Evolutionary conservation across 23 red algal genomes (phyloP).

Genomic region (Cyanidioschyzon merolae): DNA sequence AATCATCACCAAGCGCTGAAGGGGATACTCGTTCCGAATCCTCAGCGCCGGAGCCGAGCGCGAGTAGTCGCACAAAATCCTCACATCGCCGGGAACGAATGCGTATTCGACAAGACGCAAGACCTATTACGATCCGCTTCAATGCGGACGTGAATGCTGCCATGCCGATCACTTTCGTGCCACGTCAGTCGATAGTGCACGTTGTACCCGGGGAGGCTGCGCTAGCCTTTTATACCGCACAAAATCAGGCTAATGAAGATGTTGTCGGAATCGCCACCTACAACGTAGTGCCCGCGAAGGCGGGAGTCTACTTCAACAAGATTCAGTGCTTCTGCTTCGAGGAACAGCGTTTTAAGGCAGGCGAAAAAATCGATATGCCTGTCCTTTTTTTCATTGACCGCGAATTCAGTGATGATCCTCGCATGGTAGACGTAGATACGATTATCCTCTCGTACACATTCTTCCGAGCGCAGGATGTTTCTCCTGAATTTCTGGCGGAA

Average conservation of each 20-base stretch:
- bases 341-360: conserved; percentile 75
- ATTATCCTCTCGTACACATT: conserved; percentile 95
- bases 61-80: conserved; percentile 34
- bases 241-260: conserved; percentile 50
- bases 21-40: background rate
- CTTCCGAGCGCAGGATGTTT: conserved; percentile 80
- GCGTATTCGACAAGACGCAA: conserved; percentile 5
- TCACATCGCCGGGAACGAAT: background rate
- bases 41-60: background rate
- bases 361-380: conserved; percentile 93
- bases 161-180: conserved; percentile 79
- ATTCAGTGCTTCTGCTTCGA: conserved; percentile 99
- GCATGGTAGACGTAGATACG: conserved; percentile 80
- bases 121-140: conserved; percentile 81
- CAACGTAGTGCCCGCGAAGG: conserved; percentile 91
- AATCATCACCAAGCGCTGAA: background rate
- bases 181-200: conserved; percentile 35
- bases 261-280: conserved; percentile 88
- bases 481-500: conserved; percentile 33
- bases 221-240: conserved; percentile 88
- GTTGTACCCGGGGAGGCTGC: conserved; percentile 86
- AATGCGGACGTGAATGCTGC: conserved; percentile 65
- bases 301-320: conserved; percentile 97
- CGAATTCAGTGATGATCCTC: conserved; percentile 70
- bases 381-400: conserved; percentile 96